phyloP scores from a whole-genome alignment of 306 rosid species.

The Astragalus membranaceus region DNA sequence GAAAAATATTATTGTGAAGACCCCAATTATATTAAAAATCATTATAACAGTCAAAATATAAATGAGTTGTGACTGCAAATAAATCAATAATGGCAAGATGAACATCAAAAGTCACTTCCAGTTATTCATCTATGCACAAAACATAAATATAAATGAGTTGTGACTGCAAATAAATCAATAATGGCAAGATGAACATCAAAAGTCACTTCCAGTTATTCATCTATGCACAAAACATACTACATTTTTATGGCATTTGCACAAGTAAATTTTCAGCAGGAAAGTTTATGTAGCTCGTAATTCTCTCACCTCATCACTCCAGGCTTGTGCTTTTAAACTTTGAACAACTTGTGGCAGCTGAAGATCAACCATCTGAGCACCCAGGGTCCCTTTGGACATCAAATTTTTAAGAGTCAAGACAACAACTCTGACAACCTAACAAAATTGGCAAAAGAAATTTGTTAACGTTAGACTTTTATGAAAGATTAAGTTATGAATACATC shows the following conservation, averaged over 20 bases:
- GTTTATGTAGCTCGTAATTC: slow-evolving; percentile 2
- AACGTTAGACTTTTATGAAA: slow-evolving; percentile 13
- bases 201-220: background rate
- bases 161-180: background rate
- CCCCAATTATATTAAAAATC: background rate
- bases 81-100: background rate
- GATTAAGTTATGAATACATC: slow-evolving; percentile 8
- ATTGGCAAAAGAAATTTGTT: slow-evolving; percentile 20
- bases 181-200: slow-evolving; percentile 7
- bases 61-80: background rate
- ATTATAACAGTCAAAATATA: background rate
- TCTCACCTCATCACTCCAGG: slow-evolving; percentile 99
- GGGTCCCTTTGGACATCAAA: slow-evolving; percentile 74
- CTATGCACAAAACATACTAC: slow-evolving; percentile 3
- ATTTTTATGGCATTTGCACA: slow-evolving; percentile 11
- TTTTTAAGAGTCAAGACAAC: slow-evolving; percentile 83
- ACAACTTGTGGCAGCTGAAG: slow-evolving; percentile 88
- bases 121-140: background rate
- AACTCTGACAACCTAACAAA: slow-evolving; percentile 91
- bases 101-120: slow-evolving; percentile 7
- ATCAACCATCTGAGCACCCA: slow-evolving; percentile 97
- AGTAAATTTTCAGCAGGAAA: slow-evolving; percentile 13
- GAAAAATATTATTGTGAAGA: background rate
- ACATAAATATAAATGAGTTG: background rate
- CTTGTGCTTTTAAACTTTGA: slow-evolving; percentile 96